These are phyloP conservation scores for Andalucia godoyi DNA, from an alignment of 78 protist genomes.

Conservation along the genomic window DNA sequence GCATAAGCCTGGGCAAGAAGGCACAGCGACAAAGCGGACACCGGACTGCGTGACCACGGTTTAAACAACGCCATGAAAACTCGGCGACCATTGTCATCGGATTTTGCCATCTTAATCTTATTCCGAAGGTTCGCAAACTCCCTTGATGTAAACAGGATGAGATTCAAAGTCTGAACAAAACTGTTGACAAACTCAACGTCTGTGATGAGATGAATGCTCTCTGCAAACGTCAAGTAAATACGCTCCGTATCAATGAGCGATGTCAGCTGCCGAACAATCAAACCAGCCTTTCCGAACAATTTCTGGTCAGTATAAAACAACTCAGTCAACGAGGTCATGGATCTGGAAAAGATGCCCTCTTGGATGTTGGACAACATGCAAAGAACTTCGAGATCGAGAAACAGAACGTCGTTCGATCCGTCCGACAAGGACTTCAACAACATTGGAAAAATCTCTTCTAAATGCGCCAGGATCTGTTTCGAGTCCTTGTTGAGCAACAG, in stretches of 20 bases:
- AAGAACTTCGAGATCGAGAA: background rate
- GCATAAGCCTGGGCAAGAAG: slow-evolving; percentile 49
- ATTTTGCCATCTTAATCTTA: background rate
- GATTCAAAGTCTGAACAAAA: background rate
- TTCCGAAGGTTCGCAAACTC: background rate
- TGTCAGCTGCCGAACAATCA: too few relatives aligned
- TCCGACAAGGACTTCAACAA: background rate
- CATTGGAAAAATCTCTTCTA: background rate
- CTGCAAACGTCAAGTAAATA: background rate
- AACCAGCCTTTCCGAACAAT: background rate
- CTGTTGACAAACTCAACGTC: background rate
- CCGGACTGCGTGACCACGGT: slow-evolving; percentile 62
- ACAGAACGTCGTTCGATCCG: background rate
- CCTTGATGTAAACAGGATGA: background rate
- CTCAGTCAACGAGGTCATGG: background rate
- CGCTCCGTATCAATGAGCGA: background rate
- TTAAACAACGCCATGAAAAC: background rate
- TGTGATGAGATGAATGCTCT: background rate
- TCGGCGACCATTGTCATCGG: too few relatives aligned
- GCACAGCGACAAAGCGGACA: slow-evolving; percentile 50
- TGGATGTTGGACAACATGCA: background rate
- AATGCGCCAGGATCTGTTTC: background rate
- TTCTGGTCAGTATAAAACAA: background rate
- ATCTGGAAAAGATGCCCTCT: background rate
- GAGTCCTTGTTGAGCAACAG: background rate